Percentiles rank a stretch among this genome's conserved stretches.
Conservation (phyloP, 2,329 filamentous ascomycete genomes). For the Alternaria conjuncta region DNA sequence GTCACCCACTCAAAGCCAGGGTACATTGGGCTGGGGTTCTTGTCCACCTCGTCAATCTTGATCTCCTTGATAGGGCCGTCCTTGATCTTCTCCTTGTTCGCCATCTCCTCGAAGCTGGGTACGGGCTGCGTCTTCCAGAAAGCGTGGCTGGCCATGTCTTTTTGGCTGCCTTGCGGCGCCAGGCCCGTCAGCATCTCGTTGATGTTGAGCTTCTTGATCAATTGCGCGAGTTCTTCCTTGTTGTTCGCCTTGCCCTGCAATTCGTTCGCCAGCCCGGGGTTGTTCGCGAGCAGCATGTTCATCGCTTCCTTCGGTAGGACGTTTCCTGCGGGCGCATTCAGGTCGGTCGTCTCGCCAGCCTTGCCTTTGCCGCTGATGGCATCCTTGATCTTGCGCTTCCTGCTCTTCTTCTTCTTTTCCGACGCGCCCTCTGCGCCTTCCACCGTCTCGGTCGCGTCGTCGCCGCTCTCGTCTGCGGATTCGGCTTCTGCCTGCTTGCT, state of each 20-base stretch:
- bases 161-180: constrained; percentile 84
- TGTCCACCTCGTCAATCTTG: constrained; percentile 77
- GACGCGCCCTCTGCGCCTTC: constrained; percentile 36
- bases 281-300: constrained; percentile 45
- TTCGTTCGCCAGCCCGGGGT: constrained; percentile 49
- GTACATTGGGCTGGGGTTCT: constrained; percentile 73
- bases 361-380: constrained; percentile 47
- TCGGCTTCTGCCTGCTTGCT: constrained; percentile 37
- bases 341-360: constrained; percentile 28
- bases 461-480: constrained; percentile 41
- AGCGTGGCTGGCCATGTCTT: constrained; percentile 97
- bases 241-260: constrained; percentile 39
- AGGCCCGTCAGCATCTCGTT: constrained; percentile 77
- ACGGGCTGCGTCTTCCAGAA: constrained; percentile 99
- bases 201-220: constrained; percentile 68
- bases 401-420: constrained; percentile 71
- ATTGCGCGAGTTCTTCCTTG: constrained; percentile 49
- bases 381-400: constrained; percentile 66
- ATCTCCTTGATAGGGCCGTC: constrained; percentile 88
- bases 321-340: constrained; percentile 37
- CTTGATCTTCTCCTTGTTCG: constrained; percentile 53
- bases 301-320: constrained; percentile 48
- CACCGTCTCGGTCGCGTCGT: constrained; percentile 48
- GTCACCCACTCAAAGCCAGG: constrained; percentile 94
- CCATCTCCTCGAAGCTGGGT: constrained; percentile 71